Percentiles rank a stretch among this genome's conserved stretches.
Evolutionary conservation across 257 asterid species (phyloP).

Genomic region (Solanum microdontum): DNA sequence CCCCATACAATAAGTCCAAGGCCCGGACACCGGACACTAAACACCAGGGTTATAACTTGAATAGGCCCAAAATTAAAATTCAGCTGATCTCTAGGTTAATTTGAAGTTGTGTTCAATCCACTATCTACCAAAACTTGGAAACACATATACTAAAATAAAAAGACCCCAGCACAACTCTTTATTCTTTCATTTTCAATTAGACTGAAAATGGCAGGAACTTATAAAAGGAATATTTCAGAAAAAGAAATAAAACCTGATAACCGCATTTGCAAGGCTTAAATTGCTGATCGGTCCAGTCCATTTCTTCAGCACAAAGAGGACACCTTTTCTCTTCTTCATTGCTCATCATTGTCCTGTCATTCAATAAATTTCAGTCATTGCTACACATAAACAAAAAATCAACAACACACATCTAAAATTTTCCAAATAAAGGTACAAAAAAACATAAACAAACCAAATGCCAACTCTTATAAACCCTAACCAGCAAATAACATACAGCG

Average conservation of each 20-base stretch:
- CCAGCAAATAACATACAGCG: neutral
- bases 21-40: neutral
- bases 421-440: neutral
- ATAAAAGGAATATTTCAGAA: neutral
- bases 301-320: conserved; percentile 94
- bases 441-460: neutral
- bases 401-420: neutral
- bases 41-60: neutral
- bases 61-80: neutral
- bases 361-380: neutral
- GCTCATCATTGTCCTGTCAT: conserved; percentile 51
- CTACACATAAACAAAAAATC: neutral
- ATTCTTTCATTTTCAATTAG: neutral
- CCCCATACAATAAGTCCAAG: neutral
- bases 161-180: neutral
- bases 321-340: conserved; percentile 91
- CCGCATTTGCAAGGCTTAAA: conserved; percentile 92
- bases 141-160: neutral
- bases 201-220: neutral
- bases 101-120: neutral
- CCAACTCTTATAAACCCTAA: neutral
- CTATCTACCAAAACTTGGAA: neutral
- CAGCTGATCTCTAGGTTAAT: neutral
- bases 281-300: conserved; percentile 99
- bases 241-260: conserved; percentile 48